These are phyloP conservation scores for Alternaria alternata DNA, from an alignment of 2,329 filamentous ascomycete genomes.

Conservation along the genomic window DNA sequence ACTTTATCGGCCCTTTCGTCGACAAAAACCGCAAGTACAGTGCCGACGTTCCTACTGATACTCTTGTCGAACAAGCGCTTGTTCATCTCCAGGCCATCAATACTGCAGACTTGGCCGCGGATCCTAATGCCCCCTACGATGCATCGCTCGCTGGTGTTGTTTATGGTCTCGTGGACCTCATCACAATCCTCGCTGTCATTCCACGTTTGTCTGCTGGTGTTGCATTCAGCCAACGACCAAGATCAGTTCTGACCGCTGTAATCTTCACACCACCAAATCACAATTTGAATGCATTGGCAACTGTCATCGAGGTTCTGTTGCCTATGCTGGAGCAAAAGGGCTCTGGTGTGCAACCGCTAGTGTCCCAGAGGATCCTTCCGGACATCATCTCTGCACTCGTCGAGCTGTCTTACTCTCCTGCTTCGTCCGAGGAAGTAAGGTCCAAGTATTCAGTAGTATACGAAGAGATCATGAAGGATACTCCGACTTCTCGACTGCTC, in stretches of 20 bases:
- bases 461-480: constrained; percentile 32
- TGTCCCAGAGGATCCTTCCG: constrained; percentile 45
- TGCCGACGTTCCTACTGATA: constrained; percentile 12
- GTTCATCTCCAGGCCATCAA: constrained; percentile 46
- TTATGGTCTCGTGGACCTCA: constrained; percentile 50
- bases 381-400: constrained; percentile 47
- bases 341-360: constrained; percentile 46
- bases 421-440: constrained; percentile 15
- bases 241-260: constrained; percentile 39
- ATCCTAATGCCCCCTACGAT: constrained; percentile 49
- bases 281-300: constrained; percentile 23
- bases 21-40: constrained; percentile 24
- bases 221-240: constrained; percentile 44
- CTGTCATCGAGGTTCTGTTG: constrained; percentile 28
- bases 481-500: constrained; percentile 64
- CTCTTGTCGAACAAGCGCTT: constrained; percentile 41
- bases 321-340: constrained; percentile 38
- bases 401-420: constrained; percentile 46
- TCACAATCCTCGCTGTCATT: constrained; percentile 44
- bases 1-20: constrained; percentile 44
- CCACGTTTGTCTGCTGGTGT: constrained; percentile 47
- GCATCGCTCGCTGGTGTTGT: constrained; percentile 48
- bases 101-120: constrained; percentile 39
- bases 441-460: constrained; percentile 29
- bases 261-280: constrained; percentile 18